phyloP scores from a whole-genome alignment of 1,139 yeast genomes.

The Saccharomycopsis phalli region DNA sequence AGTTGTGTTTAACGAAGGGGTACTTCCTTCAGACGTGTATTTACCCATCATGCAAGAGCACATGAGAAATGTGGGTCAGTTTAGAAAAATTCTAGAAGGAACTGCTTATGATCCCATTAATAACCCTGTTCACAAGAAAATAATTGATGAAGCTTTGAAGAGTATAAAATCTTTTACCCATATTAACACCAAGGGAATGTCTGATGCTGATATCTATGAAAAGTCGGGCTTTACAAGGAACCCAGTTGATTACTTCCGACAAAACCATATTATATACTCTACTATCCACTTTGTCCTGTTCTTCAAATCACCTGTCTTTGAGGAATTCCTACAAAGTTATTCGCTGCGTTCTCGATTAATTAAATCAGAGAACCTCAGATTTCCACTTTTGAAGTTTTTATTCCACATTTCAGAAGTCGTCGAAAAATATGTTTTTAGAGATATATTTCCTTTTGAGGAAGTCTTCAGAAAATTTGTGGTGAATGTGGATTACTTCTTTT shows the following conservation, averaged over 20 bases:
- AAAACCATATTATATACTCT: slow-evolving; percentile 2
- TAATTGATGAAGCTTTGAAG: neutral
- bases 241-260: slow-evolving; percentile 5
- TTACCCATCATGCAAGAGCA: neutral
- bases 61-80: slow-evolving; percentile 1
- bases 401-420: slow-evolving; percentile 10
- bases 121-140: neutral
- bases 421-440: slow-evolving; percentile 8
- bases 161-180: slow-evolving; percentile 5
- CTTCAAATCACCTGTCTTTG: neutral
- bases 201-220: slow-evolving; percentile 5
- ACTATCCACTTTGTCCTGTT: slow-evolving; percentile 5
- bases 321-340: slow-evolving; percentile 1
- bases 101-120: neutral
- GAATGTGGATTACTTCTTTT: slow-evolving; percentile 11
- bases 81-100: neutral
- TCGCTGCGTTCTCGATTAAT: slow-evolving; percentile 6
- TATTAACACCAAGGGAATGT: slow-evolving; percentile 7
- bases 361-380: slow-evolving; percentile 3
- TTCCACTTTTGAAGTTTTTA: slow-evolving; percentile 13
- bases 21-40: slow-evolving; percentile 1
- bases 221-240: slow-evolving; percentile 11
- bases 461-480: slow-evolving; percentile 1
- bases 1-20: neutral
- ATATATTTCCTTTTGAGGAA: slow-evolving; percentile 8